Evolutionary conservation across 2,329 filamentous ascomycete genomes (phyloP).

Genomic region (Colletotrichum siamense): DNA sequence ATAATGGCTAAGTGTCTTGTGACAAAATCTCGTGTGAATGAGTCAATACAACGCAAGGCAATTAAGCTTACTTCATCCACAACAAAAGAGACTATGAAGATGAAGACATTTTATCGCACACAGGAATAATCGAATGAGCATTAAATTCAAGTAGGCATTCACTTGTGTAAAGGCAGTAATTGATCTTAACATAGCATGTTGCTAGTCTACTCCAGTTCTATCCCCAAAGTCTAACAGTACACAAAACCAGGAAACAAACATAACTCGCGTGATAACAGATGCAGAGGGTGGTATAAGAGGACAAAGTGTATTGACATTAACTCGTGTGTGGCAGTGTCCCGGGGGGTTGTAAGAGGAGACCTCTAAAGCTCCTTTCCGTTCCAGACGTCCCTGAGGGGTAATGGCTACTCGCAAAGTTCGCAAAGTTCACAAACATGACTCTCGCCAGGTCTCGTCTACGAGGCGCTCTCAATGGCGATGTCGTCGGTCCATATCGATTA

Average conservation of each 20-base stretch:
- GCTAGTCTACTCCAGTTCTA: background rate
- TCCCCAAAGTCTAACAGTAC: background rate
- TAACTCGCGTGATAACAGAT: slow-evolving; percentile 1
- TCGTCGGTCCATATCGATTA: background rate
- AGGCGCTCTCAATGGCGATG: background rate
- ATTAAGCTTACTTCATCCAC: background rate
- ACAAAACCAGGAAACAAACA: slow-evolving; percentile 2
- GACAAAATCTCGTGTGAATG: background rate
- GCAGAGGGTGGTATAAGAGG: slow-evolving; percentile 3
- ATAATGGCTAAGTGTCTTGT: background rate
- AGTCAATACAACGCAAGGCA: background rate
- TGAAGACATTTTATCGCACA: background rate
- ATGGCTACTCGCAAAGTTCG: background rate
- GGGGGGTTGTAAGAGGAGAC: slow-evolving; percentile 3
- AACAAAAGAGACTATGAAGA: background rate
- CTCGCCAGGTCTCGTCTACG: background rate
- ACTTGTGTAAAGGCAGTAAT: background rate
- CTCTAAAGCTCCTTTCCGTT: slow-evolving; percentile 13
- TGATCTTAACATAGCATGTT: background rate
- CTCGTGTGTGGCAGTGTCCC: slow-evolving; percentile 9
- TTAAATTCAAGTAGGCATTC: too few relatives aligned
- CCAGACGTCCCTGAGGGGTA: slow-evolving; percentile 14
- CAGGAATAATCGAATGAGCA: background rate
- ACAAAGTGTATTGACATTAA: slow-evolving; percentile 8
- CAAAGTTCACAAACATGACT: background rate